These are phyloP conservation scores for Phoenix dactylifera DNA, from an alignment of 176 grass and related monocot genomes.

Conservation along the genomic window DNA sequence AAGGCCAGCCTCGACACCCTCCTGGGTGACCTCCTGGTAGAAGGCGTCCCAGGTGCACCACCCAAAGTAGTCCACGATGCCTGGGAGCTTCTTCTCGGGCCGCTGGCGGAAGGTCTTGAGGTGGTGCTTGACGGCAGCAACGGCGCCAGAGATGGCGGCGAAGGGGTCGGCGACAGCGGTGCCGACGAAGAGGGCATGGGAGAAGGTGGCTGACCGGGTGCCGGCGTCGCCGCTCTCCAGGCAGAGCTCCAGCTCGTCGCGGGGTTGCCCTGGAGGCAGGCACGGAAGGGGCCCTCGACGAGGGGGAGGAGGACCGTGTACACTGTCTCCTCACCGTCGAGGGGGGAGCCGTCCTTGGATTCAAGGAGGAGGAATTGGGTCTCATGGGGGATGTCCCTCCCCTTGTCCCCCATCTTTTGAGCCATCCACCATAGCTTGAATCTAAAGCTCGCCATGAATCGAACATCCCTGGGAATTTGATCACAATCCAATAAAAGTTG, in stretches of 20 bases:
- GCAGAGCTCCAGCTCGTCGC: conserved; percentile 64
- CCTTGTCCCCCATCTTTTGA: conserved; percentile 69
- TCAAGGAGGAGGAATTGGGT: conserved; percentile 90
- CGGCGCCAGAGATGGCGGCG: conserved; percentile 55
- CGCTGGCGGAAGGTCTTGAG: conserved; percentile 56
- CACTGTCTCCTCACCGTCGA: conserved; percentile 2
- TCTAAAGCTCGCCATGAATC: conserved; percentile 77
- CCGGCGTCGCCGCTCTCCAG: conserved; percentile 72
- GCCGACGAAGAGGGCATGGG: conserved; percentile 54
- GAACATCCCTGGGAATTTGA: conserved; percentile 34
- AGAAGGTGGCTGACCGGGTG: conserved; percentile 32
- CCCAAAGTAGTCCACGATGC: conserved; percentile 74
- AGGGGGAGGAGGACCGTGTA: conserved; percentile 89
- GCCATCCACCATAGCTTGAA: conserved; percentile 99
- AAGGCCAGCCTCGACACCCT: conserved; percentile 82
- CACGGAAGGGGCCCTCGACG: conserved; percentile 65
- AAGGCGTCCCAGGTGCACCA: conserved; percentile 99
- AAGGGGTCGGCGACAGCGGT: conserved; percentile 70
- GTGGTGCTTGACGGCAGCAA: conserved; percentile 37
- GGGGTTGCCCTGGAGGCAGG: conserved; percentile 67
- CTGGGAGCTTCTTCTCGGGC: conserved; percentile 72
- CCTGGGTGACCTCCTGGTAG: conserved; percentile 84
- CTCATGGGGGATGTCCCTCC: conserved; percentile 79
- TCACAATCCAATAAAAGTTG: no score
- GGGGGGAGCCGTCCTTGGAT: conserved; percentile 50